Evolutionary conservation across 2,329 filamentous ascomycete species (phyloP), one percentile per base, ranked within the genome.

Genomic region (Phyllosticta citrichinensis): DNA sequence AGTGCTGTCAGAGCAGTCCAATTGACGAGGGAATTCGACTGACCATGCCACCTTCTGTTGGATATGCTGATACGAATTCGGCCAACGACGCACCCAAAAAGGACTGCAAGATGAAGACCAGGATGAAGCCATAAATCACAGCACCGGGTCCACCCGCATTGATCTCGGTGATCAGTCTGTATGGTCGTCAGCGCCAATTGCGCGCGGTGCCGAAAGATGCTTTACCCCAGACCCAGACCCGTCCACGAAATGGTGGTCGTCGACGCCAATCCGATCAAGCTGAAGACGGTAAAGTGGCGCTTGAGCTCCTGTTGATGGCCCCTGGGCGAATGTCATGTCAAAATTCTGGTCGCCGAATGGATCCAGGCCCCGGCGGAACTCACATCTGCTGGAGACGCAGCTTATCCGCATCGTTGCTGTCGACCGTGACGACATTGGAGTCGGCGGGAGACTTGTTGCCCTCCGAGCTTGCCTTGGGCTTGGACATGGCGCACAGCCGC

Each of bases 61-160:
- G 63, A 52, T 62, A 64, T 12, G 58, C 57, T 6, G 62, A 63
- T 2, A 63, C 62, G 19, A 64, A 63, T 47, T 64, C 62, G 11
- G 63, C 63, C 59, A 64, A 27, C 3, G 63, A 64, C 3, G 63
- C 63, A 20, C 62, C 63, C 50, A 64, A 30, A 53, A 63, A 64
- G 22, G 62, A 64, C 52, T 64, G 63, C 40, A 64, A 14, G n/a
- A 64, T 33, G 35, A 59, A 52, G 9, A 63, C 62, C 8, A 64
- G 57, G 25, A 64, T 61, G 55, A 64, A 63, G 3, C 63, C 62
- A 30, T 64, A 63, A 24, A 64, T 63, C 12, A 63, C 62, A 19
- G 62, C 63, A 12, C 62, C 62, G 17, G 63, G 63, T 10, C 63
- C 62, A n/a, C 63, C 60, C 2, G 60, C 60, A 19, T 61, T 52